Base-by-base conservation (phyloP, 1,284 basidiomycete species). In the Apiotrichum porosum region DNA sequence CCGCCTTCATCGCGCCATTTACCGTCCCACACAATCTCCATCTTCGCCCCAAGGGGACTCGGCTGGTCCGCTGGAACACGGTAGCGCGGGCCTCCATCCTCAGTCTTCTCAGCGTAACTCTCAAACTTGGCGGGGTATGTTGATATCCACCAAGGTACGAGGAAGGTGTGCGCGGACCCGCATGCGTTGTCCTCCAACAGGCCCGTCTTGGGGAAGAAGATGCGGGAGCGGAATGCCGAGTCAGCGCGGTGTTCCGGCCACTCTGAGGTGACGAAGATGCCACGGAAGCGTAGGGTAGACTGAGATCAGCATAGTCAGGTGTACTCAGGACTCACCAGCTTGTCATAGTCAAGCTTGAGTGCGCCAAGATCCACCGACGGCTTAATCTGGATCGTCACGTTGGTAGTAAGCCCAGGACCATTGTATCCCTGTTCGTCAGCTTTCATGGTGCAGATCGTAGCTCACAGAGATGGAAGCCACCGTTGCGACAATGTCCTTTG, bases 161-260 rank as follows among this genome's bases (percentile, higher is more conserved):
- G 40, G 40, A 42, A 42, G 19, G 40, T 33, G 31, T 42, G 40
- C 10, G 40, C 40, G 4, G 26, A 31, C 5, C 40, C 40, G 31
- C 40, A 42, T 21, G 21, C 40, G 10, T 42, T 13, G 30, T 42
- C 40, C 31, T 42, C 40, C 30, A 21, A 10, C 14, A 42, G 31
- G 2, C 40, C 40, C 9, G 21, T 24, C 19, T 19, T 21, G 6
- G 40, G 40, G 40, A 42, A 42, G 31, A 42, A 42, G 30, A 18
- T 42, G 9, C 40, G 40, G 21, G 40, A 42, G 12, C 40, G 18
- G 40, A 42, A 21, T 14, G 40, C 40, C 24, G 37, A n/a, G 5
- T 24, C 23, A 4, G 39, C 3, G 37, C 10, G 40, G 19, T 8
- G 6, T 21, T 17, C 3, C 18, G 38, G 38, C 38, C 38, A 40